Percentiles rank a stretch among this genome's conserved stretches.
Evolutionary conservation across 2,329 filamentous ascomycete species (phyloP).

Genomic region (Talaromyces sp.): DNA sequence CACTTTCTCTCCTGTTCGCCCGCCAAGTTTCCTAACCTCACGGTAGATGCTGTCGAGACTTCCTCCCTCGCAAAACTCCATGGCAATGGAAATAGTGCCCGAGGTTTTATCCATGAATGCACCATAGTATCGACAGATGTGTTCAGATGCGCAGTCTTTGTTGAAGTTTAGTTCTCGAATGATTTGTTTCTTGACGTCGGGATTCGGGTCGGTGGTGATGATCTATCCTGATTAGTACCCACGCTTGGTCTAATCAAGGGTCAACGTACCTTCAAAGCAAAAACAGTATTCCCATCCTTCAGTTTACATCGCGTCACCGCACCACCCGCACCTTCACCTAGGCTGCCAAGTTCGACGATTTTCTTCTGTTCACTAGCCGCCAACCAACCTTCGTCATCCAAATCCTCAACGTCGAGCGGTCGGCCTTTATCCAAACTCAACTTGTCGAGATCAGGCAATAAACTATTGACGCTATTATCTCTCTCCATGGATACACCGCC

Average conservation of each 20-base stretch:
- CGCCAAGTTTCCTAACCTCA: slow-evolving; percentile 92
- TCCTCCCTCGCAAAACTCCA: slow-evolving; percentile 98
- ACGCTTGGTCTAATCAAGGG: not conserved
- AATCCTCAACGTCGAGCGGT: slow-evolving; percentile 83
- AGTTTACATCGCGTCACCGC: slow-evolving; percentile 89
- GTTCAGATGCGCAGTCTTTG: slow-evolving; percentile 90
- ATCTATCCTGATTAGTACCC: slow-evolving; percentile 55
- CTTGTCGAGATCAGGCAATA: slow-evolving; percentile 75
- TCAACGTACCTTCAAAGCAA: slow-evolving; percentile 79
- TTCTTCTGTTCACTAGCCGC: slow-evolving; percentile 85
- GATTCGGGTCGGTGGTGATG: slow-evolving; percentile 96
- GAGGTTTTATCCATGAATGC: slow-evolving; percentile 95
- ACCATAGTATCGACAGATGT: slow-evolving; percentile 97
- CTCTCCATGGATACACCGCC: slow-evolving; percentile 74
- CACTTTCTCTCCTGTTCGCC: slow-evolving; percentile 93
- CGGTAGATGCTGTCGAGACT: slow-evolving; percentile 95
- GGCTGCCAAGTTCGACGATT: slow-evolving; percentile 80
- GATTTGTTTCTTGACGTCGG: slow-evolving; percentile 97
- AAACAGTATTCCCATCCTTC: slow-evolving; percentile 87
- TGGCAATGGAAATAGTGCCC: slow-evolving; percentile 94
- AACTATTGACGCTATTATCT: slow-evolving; percentile 72
- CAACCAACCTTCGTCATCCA: slow-evolving; percentile 93
- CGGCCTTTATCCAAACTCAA: slow-evolving; percentile 77
- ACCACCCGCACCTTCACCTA: slow-evolving; percentile 93
- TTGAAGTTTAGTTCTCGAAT: slow-evolving; percentile 95